A percentile compares a stretch with the other conserved stretches of the same genome.
Evolutionary conservation across 305 asterid species (phyloP).

Genomic region (Fraxinus sp.): DNA sequence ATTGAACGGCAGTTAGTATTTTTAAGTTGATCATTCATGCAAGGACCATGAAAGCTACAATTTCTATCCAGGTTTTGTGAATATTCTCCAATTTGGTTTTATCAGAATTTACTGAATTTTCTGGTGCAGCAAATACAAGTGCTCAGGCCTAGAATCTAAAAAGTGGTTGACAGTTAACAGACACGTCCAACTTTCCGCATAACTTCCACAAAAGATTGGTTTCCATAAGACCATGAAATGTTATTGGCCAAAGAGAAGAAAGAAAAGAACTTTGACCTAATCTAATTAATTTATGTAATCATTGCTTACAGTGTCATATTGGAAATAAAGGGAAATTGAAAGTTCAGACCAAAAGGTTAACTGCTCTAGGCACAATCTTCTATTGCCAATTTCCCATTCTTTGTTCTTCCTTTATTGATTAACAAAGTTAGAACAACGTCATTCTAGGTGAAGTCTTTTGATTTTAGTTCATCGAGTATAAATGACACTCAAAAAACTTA

Average conservation of each 20-base stretch:
- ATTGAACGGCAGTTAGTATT: neutral
- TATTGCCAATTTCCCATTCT: neutral
- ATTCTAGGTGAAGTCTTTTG: neutral
- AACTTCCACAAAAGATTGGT: neutral
- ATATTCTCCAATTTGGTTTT: neutral
- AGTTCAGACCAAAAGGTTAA: neutral
- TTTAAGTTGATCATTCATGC: neutral
- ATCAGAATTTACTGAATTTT: neutral
- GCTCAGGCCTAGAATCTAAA: neutral
- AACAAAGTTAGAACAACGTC: neutral
- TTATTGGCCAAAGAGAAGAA: neutral
- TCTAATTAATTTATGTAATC: neutral
- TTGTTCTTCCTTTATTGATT: neutral
- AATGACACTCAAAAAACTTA: neutral
- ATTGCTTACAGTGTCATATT: neutral
- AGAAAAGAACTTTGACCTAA: neutral
- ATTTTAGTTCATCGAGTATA: neutral
- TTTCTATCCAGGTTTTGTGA: neutral
- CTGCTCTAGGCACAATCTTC: neutral
- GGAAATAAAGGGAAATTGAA: neutral
- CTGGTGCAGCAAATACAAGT: neutral
- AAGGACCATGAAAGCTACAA: neutral
- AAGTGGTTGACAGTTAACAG: neutral
- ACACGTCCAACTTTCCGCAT: neutral
- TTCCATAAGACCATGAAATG: neutral